Percentiles rank a stretch among this genome's conserved stretches.
Conservation (phyloP, 2,329 filamentous ascomycete species). For the Thermothelomyces thermophilus region DNA sequence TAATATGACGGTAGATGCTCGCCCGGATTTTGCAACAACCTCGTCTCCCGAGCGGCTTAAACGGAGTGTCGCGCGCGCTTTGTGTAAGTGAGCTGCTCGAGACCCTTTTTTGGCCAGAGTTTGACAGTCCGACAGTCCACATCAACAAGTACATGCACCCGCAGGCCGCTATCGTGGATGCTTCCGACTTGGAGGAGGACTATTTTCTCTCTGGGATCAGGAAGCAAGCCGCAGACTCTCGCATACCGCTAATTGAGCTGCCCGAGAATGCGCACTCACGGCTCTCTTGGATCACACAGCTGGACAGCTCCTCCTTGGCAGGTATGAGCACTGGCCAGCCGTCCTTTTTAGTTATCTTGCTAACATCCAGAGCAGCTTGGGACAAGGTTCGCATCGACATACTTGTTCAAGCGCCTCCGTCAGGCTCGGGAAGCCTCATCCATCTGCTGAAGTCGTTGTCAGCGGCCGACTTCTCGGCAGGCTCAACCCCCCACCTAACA, state of each 20-base stretch:
- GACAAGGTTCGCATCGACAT: constrained; percentile 74
- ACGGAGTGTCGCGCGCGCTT: constrained; percentile 54
- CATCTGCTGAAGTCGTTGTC: constrained; percentile 71
- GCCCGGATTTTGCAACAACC: constrained; percentile 63
- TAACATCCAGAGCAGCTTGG: constrained; percentile 53
- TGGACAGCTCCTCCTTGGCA: constrained; percentile 66
- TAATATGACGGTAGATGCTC: constrained; percentile 53
- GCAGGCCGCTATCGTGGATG: constrained; percentile 68
- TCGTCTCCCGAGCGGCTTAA: constrained; percentile 67
- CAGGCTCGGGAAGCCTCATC: constrained; percentile 66
- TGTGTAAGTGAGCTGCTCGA: constrained; percentile 45
- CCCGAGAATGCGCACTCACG: constrained; percentile 56
- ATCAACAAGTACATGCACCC: constrained; percentile 70
- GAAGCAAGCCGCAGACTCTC: constrained; percentile 44
- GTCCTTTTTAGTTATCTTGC: constrained; percentile 4
- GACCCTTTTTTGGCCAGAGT: not conserved
- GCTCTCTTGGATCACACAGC: constrained; percentile 68
- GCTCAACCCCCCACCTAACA: constrained; percentile 66
- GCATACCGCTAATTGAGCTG: constrained; percentile 66
- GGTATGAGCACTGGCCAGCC: constrained; percentile 37
- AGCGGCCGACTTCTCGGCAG: constrained; percentile 66
- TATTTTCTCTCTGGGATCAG: constrained; percentile 60
- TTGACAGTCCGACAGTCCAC: constrained; percentile 42
- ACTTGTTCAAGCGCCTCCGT: constrained; percentile 66
- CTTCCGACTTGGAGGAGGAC: constrained; percentile 56